phyloP scores from a whole-genome alignment of 2,329 filamentous ascomycete species.

The Tricladium varicosporioides region DNA sequence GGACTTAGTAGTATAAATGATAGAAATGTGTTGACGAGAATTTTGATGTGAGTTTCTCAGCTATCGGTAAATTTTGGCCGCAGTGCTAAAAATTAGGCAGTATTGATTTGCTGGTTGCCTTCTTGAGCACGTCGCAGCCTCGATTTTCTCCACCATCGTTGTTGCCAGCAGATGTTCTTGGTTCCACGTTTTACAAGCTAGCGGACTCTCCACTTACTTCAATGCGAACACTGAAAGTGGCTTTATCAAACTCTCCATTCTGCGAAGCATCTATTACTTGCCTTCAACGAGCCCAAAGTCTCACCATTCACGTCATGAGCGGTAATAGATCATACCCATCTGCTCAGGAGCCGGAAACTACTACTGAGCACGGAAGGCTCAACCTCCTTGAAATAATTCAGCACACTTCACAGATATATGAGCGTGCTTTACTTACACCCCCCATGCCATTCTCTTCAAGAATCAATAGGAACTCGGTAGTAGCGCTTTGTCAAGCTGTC shows the following conservation, averaged over 20 bases:
- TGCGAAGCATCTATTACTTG: background rate
- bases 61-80: no score
- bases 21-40: background rate
- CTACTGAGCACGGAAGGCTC: background rate
- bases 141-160: background rate
- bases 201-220: background rate
- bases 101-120: constrained; percentile 9
- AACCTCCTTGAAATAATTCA: constrained; percentile 3
- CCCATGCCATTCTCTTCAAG: constrained; percentile 4
- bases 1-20: background rate
- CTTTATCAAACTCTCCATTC: constrained; percentile 2
- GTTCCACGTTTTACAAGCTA: background rate
- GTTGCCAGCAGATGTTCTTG: background rate
- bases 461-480: background rate
- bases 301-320: background rate
- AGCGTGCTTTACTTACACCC: background rate
- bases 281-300: constrained; percentile 7
- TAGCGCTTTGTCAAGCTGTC: constrained; percentile 7
- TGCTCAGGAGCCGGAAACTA: background rate
- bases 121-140: constrained; percentile 1
- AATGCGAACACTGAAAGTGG: background rate
- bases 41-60: no score
- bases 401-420: constrained; percentile 8
- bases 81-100: no score
- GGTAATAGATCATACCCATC: background rate